phyloP scores from a whole-genome alignment of 495 filamentous ascomycete genomes.

The Oleoguttula mirabilis region DNA sequence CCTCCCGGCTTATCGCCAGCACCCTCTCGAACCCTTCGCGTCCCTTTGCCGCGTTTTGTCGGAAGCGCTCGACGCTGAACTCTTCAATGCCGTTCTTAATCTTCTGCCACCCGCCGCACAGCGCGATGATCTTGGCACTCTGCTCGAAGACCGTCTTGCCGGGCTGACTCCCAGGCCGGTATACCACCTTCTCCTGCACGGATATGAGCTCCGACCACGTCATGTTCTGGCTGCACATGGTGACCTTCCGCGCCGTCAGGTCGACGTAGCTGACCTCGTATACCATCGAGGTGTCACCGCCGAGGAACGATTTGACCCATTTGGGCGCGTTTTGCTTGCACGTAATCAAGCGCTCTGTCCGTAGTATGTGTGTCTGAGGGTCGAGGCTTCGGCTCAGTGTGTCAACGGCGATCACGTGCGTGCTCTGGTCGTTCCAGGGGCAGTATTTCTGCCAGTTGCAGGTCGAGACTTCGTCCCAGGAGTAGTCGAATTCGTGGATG shows the following conservation, averaged over 20 bases:
- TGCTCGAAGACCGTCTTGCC: slow-evolving; percentile 68
- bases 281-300: slow-evolving; percentile 65
- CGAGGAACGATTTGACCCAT: slow-evolving; percentile 70
- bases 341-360: slow-evolving; percentile 92
- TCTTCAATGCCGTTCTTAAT: slow-evolving; percentile 91
- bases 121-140: slow-evolving; percentile 79
- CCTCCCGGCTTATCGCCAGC: slow-evolving; percentile 81
- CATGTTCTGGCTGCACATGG: slow-evolving; percentile 85
- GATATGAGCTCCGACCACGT: slow-evolving; percentile 78
- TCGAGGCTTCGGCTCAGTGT: slow-evolving; percentile 77
- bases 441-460: slow-evolving; percentile 98
- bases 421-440: slow-evolving; percentile 91
- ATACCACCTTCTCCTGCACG: slow-evolving; percentile 82
- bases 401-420: slow-evolving; percentile 89
- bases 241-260: slow-evolving; percentile 66
- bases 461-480: slow-evolving; percentile 97
- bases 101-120: slow-evolving; percentile 92
- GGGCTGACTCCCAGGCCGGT: slow-evolving; percentile 37
- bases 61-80: slow-evolving; percentile 73
- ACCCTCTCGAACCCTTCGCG: slow-evolving; percentile 90
- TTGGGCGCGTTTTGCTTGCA: slow-evolving; percentile 80
- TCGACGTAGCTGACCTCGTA: slow-evolving; percentile 95
- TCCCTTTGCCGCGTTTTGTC: slow-evolving; percentile 79
- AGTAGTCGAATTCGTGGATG: slow-evolving; percentile 82
- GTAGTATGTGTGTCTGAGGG: slow-evolving; percentile 70